Evolutionary conservation across 306 rosid genomes (phyloP).

Genomic region (Amphicarpaea edgeworthii): DNA sequence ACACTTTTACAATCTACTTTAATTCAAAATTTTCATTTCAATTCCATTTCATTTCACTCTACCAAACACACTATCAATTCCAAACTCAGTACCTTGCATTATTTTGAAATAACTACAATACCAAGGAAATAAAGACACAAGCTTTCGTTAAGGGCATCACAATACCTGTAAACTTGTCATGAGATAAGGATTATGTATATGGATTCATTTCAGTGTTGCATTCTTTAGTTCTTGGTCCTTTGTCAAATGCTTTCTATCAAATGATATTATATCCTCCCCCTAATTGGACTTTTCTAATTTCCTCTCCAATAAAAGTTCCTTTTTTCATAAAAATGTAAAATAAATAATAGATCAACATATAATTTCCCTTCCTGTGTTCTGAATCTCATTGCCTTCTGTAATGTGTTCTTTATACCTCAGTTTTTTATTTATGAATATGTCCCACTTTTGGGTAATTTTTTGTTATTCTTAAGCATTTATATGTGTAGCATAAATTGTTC

Average conservation of each 20-base stretch:
- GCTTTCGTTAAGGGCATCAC: background rate
- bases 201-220: background rate
- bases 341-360: background rate
- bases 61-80: background rate
- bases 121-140: background rate
- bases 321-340: background rate
- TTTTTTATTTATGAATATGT: no score
- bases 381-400: background rate
- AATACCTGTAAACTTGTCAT: background rate
- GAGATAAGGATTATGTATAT: background rate
- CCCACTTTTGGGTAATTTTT: no score
- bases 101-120: background rate
- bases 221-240: background rate
- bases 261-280: background rate
- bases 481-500: background rate
- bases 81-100: background rate
- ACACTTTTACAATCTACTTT: no score
- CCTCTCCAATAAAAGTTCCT: background rate
- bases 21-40: no score
- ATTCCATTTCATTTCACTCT: no score
- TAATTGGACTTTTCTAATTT: background rate
- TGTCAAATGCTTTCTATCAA: background rate
- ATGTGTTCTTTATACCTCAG: background rate
- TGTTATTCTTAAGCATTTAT: constrained; percentile 1
- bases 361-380: background rate